Conservation (phyloP, 2,329 filamentous ascomycete species). For the Daldinia sp. region DNA sequence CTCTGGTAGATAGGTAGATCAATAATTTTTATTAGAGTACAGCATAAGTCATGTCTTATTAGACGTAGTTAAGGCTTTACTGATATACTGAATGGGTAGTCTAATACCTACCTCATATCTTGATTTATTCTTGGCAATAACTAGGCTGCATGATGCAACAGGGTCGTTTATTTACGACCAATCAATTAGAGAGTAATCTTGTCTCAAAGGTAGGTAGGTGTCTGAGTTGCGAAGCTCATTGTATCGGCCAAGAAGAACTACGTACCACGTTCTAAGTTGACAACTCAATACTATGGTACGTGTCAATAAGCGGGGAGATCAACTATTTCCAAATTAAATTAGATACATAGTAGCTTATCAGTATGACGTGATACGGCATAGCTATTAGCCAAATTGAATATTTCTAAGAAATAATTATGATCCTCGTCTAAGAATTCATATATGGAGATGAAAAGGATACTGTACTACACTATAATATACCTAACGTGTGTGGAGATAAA, state of each 20-base stretch:
- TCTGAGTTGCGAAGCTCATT: conserved; percentile 6
- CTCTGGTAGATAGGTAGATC: no score
- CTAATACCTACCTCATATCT: no score
- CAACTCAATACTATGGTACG: not conserved
- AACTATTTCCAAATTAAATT: not conserved
- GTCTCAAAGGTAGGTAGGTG: conserved; percentile 29
- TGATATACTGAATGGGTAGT: no score
- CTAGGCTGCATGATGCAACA: conserved; percentile 23
- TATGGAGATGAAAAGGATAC: no score
- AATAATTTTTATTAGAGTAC: no score
- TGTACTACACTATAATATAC: no score
- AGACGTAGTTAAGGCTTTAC: no score
- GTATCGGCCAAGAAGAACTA: conserved; percentile 2
- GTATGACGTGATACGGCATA: not conserved
- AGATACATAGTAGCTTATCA: not conserved
- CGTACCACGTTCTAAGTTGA: not conserved
- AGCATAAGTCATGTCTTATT: no score
- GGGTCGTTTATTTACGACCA: conserved; percentile 9
- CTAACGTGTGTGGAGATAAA: no score
- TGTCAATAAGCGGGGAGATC: not conserved
- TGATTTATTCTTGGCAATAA: conserved; percentile 25
- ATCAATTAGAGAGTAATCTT: conserved; percentile 17
- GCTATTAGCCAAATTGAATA: no score
- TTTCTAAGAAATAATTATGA: no score
- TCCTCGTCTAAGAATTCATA: no score